Evolutionary conservation across 805 yeast species (phyloP).

Genomic region (Monosporozyma unispora): DNA sequence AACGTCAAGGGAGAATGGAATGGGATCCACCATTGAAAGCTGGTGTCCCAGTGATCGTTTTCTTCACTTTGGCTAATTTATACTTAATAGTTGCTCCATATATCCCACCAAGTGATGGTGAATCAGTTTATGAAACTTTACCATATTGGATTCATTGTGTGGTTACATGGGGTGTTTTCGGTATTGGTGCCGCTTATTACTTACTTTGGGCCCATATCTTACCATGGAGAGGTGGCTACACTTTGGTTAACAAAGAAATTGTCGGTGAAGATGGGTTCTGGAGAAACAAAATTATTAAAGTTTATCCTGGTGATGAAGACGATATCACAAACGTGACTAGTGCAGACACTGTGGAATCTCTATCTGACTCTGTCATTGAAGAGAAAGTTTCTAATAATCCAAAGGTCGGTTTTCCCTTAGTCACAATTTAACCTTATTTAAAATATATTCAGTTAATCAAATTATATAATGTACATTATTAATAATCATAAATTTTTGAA

Average conservation of each 20-base stretch:
- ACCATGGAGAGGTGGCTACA: constrained; percentile 48
- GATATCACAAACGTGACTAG: neutral
- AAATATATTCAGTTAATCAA: neutral
- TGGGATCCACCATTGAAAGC: constrained; percentile 74
- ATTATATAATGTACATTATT: neutral
- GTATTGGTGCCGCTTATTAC: constrained; percentile 60
- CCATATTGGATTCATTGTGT: constrained; percentile 79
- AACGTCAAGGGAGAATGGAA: constrained; percentile 38
- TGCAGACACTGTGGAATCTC: neutral
- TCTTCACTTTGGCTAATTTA: constrained; percentile 56
- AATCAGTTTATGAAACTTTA: constrained; percentile 53
- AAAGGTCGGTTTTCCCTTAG: neutral
- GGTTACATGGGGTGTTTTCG: constrained; percentile 71
- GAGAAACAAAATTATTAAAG: constrained; percentile 45
- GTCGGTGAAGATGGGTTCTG: constrained; percentile 64
- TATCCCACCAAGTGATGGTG: constrained; percentile 60
- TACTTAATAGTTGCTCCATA: constrained; percentile 72
- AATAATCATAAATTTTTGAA: neutral
- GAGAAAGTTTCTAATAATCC: neutral
- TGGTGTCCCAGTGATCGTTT: constrained; percentile 47
- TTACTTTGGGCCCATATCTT: constrained; percentile 50
- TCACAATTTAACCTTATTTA: neutral
- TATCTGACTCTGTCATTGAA: neutral
- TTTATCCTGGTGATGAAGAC: constrained; percentile 7
- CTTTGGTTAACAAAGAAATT: constrained; percentile 42